Evolutionary conservation across 2,329 filamentous ascomycete genomes (phyloP), one percentile per base, ranked within the genome.

Genomic region (Tolypocladium capitatum): DNA sequence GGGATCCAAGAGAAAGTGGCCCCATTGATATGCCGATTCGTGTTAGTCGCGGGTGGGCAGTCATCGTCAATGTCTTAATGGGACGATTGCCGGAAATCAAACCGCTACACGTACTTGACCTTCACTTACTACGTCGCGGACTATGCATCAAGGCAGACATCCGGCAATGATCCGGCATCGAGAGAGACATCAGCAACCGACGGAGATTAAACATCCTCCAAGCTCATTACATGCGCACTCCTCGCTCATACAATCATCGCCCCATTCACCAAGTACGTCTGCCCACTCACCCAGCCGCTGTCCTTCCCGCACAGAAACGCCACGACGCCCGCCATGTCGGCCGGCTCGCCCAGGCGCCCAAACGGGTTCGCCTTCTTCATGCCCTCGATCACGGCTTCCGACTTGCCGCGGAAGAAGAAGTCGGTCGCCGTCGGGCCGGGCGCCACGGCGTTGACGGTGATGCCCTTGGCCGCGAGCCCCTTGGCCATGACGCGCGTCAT

Each of bases 401-500:
- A 61, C 59, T 76, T 75, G 21, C 68, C 74, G 53, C 67, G 59
- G 47, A 70, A 66, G 57, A 80, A 81, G 31, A 80, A 58, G 5
- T 78, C 75, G 0, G 77, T 80, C 0, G 60, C 71, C 0, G 74
- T 80, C 1, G 76, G 75, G 0, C 63, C 63, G 1, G 62, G 63
- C 5, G 60, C 62, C 2, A 66, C 57, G 9, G 67, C 67, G 48
- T 72, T 72, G 49, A 72, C 68, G 4, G 61, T 65, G 57, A 80
- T 75, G 2, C 70, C 71, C 53, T 69, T 72, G 10, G 61, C 53
- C 1, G 67, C 74, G 21, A 80, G 67, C 46, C 79, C 76, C 59
- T 78, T 80, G 41, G 72, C 68, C 50, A 80, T 59, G 3, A 72
- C 62, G 11, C 75, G 69, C 0, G 71, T 71, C 64, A 81, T 72